Conservation (phyloP, 306 rosid species). For the Prosopis cineraria region DNA sequence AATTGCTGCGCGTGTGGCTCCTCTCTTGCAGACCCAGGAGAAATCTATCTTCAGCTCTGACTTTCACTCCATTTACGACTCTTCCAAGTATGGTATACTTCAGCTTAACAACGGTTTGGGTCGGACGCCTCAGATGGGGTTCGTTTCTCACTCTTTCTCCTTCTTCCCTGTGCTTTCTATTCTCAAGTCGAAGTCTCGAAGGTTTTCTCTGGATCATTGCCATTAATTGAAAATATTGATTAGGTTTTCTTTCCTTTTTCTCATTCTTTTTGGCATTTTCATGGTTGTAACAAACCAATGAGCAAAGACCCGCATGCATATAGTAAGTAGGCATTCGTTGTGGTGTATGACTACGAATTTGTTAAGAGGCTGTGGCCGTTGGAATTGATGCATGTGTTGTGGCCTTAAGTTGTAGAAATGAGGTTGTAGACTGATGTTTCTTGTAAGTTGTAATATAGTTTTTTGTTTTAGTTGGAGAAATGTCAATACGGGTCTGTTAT, state of each 20-base stretch:
- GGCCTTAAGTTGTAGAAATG: background rate
- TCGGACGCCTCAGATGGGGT: slow-evolving; percentile 97
- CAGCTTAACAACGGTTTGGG: slow-evolving; percentile 88
- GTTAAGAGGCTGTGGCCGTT: background rate
- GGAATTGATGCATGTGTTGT: background rate
- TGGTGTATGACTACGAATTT: slow-evolving; percentile 10
- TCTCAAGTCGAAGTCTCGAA: background rate
- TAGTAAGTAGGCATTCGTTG: background rate
- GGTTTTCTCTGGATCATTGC: background rate
- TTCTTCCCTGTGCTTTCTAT: background rate
- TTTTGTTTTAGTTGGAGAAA: background rate
- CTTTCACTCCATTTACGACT: slow-evolving; percentile 60
- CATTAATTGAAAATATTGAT: background rate
- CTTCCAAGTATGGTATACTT: slow-evolving; percentile 74
- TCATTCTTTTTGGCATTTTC: background rate
- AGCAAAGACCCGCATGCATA: background rate
- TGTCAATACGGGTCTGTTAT: background rate
- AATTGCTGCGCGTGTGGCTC: slow-evolving; percentile 42
- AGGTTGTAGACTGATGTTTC: no score
- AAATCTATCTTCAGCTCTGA: slow-evolving; percentile 53
- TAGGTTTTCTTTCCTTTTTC: background rate
- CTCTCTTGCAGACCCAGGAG: slow-evolving; percentile 54
- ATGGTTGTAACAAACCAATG: background rate
- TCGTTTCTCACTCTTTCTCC: slow-evolving; percentile 28
- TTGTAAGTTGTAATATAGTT: background rate